Evolutionary conservation across 768 basidiomycete species (phyloP).

Genomic region (Boletus eberwhitei): DNA sequence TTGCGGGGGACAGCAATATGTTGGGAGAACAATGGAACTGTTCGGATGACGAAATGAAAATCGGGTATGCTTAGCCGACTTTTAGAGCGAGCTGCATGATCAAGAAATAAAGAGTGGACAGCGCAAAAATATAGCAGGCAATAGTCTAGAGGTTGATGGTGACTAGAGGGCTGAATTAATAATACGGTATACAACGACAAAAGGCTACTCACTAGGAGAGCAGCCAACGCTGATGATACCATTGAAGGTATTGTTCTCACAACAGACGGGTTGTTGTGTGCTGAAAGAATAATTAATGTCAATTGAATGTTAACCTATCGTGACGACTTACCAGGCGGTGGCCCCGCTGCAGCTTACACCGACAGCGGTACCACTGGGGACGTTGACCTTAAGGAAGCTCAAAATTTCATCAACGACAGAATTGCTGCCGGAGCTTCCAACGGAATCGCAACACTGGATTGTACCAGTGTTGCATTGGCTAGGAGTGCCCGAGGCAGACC

Average conservation of each 20-base stretch:
- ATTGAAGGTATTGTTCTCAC: conserved; percentile 30
- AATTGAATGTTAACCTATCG: neutral
- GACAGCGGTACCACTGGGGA: neutral
- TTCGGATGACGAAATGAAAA: neutral
- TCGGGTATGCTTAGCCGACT: conserved; percentile 15
- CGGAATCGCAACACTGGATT: conserved; percentile 17
- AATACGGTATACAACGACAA: neutral
- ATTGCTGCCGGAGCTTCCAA: neutral
- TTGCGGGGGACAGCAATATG: neutral
- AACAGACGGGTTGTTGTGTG: conserved; percentile 38
- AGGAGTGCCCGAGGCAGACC: conserved; percentile 36
- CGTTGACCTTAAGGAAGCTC: accelerated
- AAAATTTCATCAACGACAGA: neutral
- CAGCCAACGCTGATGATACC: conserved; percentile 42
- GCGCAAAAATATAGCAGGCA: neutral
- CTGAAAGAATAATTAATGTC: conserved; percentile 18
- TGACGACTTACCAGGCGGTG: conserved; percentile 6
- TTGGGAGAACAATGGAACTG: neutral
- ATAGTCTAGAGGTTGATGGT: conserved; percentile 9
- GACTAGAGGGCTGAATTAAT: conserved; percentile 11
- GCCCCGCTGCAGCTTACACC: conserved; percentile 36
- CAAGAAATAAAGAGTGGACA: conserved; percentile 20
- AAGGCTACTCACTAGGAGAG: conserved; percentile 30
- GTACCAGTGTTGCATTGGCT: conserved; percentile 18
- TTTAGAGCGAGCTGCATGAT: neutral